phyloP scores from a whole-genome alignment of 371 early-diverging fungal genomes.

The Amoeboradix gromovi region DNA sequence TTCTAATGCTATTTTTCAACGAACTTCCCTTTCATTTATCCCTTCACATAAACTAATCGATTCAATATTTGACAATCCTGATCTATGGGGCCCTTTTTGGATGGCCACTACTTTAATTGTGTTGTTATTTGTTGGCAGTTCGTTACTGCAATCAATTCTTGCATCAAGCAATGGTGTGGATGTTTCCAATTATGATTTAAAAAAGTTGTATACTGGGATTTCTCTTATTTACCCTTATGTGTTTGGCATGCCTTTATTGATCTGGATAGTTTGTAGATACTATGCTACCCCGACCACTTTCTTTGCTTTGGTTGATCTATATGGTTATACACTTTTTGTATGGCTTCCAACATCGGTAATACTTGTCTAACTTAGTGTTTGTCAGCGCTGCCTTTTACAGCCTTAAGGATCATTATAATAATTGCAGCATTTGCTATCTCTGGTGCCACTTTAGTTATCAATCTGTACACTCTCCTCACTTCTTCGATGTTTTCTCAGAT shows the following conservation, averaged over 20 bases:
- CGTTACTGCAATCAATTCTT: constrained; percentile 47
- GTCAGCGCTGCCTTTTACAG: background rate
- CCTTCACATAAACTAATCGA: constrained; percentile 15
- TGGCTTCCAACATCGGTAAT: constrained; percentile 68
- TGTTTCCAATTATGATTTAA: constrained; percentile 37
- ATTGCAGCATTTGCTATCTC: background rate
- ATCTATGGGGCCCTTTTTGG: constrained; percentile 81
- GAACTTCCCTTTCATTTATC: constrained; percentile 10
- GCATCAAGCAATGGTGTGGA: constrained; percentile 11
- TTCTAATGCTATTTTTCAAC: constrained; percentile 4
- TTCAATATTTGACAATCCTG: constrained; percentile 23
- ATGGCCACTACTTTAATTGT: constrained; percentile 74
- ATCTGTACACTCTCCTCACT: background rate
- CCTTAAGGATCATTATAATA: background rate
- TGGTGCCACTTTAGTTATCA: background rate
- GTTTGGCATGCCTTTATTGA: constrained; percentile 28
- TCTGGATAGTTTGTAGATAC: constrained; percentile 55
- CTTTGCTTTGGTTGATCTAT: constrained; percentile 47
- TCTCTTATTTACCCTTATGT: constrained; percentile 48
- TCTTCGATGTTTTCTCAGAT: background rate
- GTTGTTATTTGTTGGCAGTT: constrained; percentile 55
- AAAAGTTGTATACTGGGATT: constrained; percentile 41
- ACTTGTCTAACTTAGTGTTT: background rate
- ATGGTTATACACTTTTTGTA: constrained; percentile 61
- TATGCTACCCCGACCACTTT: constrained; percentile 44